A percentile compares a stretch with the other conserved stretches of the same genome.
phyloP scores from a whole-genome alignment of 2,329 filamentous ascomycete species.

The Mycocentrospora acerina region DNA sequence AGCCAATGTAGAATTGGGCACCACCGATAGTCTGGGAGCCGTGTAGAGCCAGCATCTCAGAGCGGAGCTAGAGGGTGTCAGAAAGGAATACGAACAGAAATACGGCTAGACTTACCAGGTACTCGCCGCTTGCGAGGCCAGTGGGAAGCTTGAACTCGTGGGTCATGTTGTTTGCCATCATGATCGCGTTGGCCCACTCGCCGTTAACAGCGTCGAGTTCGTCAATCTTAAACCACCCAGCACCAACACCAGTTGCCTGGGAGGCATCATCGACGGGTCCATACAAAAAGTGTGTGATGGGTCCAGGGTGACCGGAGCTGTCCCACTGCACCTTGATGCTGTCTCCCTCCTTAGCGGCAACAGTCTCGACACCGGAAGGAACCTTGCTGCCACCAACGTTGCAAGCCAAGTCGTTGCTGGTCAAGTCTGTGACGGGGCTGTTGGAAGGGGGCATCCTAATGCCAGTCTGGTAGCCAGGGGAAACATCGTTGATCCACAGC shows the following conservation, averaged over 20 bases:
- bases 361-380: conserved; percentile 28
- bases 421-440: conserved; percentile 37
- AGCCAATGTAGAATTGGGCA: conserved; percentile 49
- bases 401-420: conserved; percentile 36
- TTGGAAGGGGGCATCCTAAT: conserved; percentile 39
- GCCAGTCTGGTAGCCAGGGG: conserved; percentile 34
- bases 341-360: conserved; percentile 31
- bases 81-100: neutral
- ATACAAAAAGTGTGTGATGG: conserved; percentile 39
- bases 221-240: conserved; percentile 43
- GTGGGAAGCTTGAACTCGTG: conserved; percentile 43
- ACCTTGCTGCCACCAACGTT: conserved; percentile 34
- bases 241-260: conserved; percentile 31
- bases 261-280: conserved; percentile 58
- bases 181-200: conserved; percentile 40
- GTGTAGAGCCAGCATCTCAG: conserved; percentile 52
- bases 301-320: conserved; percentile 36
- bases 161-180: conserved; percentile 41
- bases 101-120: conserved; percentile 19
- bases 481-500: conserved; percentile 33
- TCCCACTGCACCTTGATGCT: conserved; percentile 38
- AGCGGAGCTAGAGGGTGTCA: conserved; percentile 33
- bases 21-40: conserved; percentile 38
- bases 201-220: conserved; percentile 29
- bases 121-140: conserved; percentile 43